Conservation (phyloP, 2,329 filamentous ascomycete genomes). For the Chrysoporthe cubensis region DNA sequence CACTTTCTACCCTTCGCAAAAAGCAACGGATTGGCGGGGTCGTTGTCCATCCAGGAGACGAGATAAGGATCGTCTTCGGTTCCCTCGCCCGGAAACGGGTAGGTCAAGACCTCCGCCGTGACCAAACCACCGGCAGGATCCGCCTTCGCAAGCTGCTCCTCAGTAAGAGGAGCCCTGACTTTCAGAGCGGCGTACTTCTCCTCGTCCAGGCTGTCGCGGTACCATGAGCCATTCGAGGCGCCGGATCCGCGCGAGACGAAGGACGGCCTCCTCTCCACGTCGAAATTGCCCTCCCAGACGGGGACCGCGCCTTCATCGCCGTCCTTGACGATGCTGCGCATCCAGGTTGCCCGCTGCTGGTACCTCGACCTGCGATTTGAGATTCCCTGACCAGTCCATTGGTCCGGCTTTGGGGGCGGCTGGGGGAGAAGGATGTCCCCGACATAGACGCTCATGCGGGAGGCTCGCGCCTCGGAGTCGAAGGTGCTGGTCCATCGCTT, state of each 20-base stretch:
- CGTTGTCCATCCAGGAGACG: conserved; percentile 50
- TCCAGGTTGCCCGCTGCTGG: conserved; percentile 28
- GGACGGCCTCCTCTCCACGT: conserved; percentile 30
- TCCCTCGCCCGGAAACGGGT: conserved; percentile 46
- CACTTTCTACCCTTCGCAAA: conserved; percentile 45
- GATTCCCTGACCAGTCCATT: conserved; percentile 28
- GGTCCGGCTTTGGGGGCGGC: conserved; percentile 17
- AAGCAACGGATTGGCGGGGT: conserved; percentile 48
- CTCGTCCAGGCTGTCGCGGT: conserved; percentile 25
- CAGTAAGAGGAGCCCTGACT: conserved; percentile 28
- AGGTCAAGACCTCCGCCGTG: conserved; percentile 37
- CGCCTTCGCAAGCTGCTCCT: conserved; percentile 28
- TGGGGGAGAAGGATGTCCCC: conserved; percentile 30
- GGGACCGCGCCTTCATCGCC: conserved; percentile 22
- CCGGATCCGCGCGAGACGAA: conserved; percentile 26
- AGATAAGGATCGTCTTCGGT: conserved; percentile 49
- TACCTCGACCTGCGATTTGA: conserved; percentile 13
- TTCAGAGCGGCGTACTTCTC: conserved; percentile 28
- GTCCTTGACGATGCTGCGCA: conserved; percentile 19
- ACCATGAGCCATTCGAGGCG: conserved; percentile 20
- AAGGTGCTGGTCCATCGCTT: conserved; percentile 31
- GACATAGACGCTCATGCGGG: conserved; percentile 31
- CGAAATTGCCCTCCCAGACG: conserved; percentile 31
- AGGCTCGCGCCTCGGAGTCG: conserved; percentile 31
- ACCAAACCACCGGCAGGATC: conserved; percentile 28